phyloP scores from a whole-genome alignment of 306 rosid species.

The Cyamopsis tetragonoloba region DNA sequence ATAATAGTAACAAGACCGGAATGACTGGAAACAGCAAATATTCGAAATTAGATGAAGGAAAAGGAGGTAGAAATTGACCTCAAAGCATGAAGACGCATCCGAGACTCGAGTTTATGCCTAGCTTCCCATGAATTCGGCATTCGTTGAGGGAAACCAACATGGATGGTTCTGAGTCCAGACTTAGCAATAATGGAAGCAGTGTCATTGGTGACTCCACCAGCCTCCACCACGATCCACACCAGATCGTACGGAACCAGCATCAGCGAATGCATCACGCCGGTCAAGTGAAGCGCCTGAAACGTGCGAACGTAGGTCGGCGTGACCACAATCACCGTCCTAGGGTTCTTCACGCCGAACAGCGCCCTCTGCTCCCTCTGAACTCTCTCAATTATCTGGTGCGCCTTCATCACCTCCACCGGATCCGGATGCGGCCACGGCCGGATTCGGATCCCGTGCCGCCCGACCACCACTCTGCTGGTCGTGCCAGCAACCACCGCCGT shows the following conservation, averaged over 20 bases:
- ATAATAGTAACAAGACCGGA: not conserved
- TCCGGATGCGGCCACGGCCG: constrained; percentile 99
- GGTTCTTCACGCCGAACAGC: constrained; percentile 79
- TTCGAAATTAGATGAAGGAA: not conserved
- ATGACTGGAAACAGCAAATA: constrained; percentile 2
- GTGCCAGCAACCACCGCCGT: constrained; percentile 39
- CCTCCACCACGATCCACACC: constrained; percentile 95
- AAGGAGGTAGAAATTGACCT: constrained; percentile 39
- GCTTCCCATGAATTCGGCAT: constrained; percentile 87
- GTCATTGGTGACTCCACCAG: constrained; percentile 83
- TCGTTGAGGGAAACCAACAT: constrained; percentile 55
- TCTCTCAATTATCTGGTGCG: constrained; percentile 81
- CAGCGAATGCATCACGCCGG: constrained; percentile 89
- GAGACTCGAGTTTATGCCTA: constrained; percentile 75
- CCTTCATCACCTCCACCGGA: constrained; percentile 91
- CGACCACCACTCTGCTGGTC: constrained; percentile 82
- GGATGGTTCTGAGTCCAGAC: constrained; percentile 69
- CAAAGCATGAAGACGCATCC: constrained; percentile 84
- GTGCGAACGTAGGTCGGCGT: constrained; percentile 92
- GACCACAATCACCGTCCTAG: constrained; percentile 63
- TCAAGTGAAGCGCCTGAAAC: constrained; percentile 87
- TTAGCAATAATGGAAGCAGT: constrained; percentile 70
- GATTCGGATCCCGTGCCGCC: constrained; percentile 99
- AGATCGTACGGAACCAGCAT: constrained; percentile 84
- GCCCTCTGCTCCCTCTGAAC: constrained; percentile 90